Percentiles rank a stretch among this genome's conserved stretches.
phyloP scores from a whole-genome alignment of 2,329 filamentous ascomycete genomes.

The Alternaria metachromatica region DNA sequence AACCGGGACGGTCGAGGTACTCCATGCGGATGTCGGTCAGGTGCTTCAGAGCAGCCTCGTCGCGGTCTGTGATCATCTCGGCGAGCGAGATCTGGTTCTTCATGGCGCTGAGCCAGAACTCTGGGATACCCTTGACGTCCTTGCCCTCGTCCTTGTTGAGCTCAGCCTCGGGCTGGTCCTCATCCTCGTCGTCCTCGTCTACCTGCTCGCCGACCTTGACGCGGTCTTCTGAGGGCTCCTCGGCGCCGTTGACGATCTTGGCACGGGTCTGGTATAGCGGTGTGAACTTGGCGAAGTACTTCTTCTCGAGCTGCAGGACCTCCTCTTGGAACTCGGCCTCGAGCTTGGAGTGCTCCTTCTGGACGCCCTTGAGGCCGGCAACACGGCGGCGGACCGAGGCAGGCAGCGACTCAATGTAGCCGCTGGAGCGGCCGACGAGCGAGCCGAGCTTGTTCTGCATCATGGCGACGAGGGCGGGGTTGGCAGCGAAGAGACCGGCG shows the following conservation, averaged over 20 bases:
- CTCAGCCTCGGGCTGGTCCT: slow-evolving; percentile 60
- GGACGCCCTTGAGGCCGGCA: slow-evolving; percentile 93
- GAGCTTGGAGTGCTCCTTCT: slow-evolving; percentile 98
- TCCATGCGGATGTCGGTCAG: slow-evolving; percentile 97
- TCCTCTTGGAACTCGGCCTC: slow-evolving; percentile 99
- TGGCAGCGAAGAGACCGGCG: slow-evolving; percentile 92
- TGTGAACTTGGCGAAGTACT: slow-evolving; percentile 98
- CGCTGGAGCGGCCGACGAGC: slow-evolving; percentile 92
- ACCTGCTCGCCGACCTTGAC: slow-evolving; percentile 84
- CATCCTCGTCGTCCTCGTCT: slow-evolving; percentile 67
- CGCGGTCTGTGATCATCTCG: slow-evolving; percentile 98
- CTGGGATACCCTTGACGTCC: slow-evolving; percentile 81
- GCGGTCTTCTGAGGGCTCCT: slow-evolving; percentile 87
- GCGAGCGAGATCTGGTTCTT: slow-evolving; percentile 98
- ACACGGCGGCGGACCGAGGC: slow-evolving; percentile 89
- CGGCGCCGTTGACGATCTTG: slow-evolving; percentile 84
- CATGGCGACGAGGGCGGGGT: slow-evolving; percentile 93
- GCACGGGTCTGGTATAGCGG: slow-evolving; percentile 96
- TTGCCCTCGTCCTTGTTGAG: slow-evolving; percentile 64
- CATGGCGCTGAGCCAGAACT: slow-evolving; percentile 99
- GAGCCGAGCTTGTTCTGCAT: slow-evolving; percentile 95
- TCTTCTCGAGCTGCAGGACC: slow-evolving; percentile 97
- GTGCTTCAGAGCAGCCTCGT: slow-evolving; percentile 90
- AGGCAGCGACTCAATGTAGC: slow-evolving; percentile 96
- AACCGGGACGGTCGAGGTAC: slow-evolving; percentile 97